Percentiles rank a stretch among this genome's conserved stretches.
Evolutionary conservation across 2,329 filamentous ascomycete species (phyloP).

Genomic region (Aspergillus ochraceoroseus): DNA sequence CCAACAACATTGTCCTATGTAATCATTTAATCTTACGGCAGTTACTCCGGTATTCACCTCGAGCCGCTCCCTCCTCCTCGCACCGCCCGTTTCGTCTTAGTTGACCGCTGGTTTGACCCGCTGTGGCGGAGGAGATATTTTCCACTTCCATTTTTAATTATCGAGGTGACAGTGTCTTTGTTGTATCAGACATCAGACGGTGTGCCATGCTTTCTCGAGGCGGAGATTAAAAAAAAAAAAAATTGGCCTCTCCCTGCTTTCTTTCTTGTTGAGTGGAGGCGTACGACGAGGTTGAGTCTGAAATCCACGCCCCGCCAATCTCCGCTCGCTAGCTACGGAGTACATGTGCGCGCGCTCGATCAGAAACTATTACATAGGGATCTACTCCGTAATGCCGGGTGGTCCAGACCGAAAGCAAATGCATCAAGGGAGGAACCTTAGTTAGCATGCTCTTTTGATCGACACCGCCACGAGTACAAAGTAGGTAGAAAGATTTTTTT

Average conservation of each 20-base stretch:
- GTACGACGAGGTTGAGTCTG: no score
- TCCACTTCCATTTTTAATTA: background rate
- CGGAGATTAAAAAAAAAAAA: background rate
- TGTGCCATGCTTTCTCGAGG: background rate
- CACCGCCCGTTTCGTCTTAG: background rate
- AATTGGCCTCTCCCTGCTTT: no score
- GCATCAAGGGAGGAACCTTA: conserved; percentile 15
- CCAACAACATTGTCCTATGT: no score
- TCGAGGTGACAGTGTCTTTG: background rate
- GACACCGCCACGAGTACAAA: conserved; percentile 19
- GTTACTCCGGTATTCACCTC: no score
- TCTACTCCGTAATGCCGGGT: conserved; percentile 7
- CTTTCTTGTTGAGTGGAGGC: no score
- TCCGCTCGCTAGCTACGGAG: no score
- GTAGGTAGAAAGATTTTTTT: no score
- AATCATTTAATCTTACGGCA: no score
- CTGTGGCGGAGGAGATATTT: conserved; percentile 3
- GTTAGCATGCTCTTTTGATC: conserved; percentile 12
- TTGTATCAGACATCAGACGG: background rate
- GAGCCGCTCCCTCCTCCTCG: background rate
- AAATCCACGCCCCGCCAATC: no score
- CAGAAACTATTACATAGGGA: conserved; percentile 1
- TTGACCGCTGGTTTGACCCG: background rate
- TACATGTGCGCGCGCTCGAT: no score
- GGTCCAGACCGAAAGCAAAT: conserved; percentile 15